These are phyloP conservation scores for Dichotomocladium elegans DNA, from an alignment of 371 early-diverging fungal genomes.

Conservation along the genomic window DNA sequence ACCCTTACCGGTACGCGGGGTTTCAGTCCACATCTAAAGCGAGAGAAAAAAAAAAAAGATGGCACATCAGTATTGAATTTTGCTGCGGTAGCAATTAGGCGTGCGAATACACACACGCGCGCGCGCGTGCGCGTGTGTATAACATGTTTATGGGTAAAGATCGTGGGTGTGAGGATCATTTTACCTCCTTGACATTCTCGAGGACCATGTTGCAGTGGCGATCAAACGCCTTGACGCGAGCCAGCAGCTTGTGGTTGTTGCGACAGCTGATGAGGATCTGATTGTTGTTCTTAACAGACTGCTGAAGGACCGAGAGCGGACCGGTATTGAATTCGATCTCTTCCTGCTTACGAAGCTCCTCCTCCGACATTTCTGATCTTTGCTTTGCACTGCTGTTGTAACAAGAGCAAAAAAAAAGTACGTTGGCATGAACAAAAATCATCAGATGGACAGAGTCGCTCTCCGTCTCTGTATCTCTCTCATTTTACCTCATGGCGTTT, in stretches of 20 bases:
- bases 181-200: conserved; percentile 96
- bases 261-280: conserved; percentile 94
- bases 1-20: conserved; percentile 87
- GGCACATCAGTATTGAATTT: too few relatives aligned
- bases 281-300: conserved; percentile 93
- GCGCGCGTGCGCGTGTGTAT: background rate
- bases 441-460: too few relatives aligned
- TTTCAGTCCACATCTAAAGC: conserved; percentile 93
- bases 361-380: conserved; percentile 88
- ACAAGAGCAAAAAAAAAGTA: background rate
- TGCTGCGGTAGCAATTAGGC: background rate
- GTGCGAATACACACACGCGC: background rate
- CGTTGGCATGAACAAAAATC: too few relatives aligned
- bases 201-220: conserved; percentile 98
- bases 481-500: too few relatives aligned
- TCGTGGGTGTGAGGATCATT: background rate
- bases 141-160: background rate
- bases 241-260: conserved; percentile 96
- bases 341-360: conserved; percentile 88
- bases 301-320: conserved; percentile 92
- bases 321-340: conserved; percentile 96
- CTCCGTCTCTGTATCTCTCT: too few relatives aligned
- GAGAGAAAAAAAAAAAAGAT: background rate
- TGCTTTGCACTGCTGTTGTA: conserved; percentile 35
- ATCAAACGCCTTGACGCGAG: conserved; percentile 98